phyloP scores from a whole-genome alignment of 495 filamentous ascomycete species.

The Physcia stellaris region DNA sequence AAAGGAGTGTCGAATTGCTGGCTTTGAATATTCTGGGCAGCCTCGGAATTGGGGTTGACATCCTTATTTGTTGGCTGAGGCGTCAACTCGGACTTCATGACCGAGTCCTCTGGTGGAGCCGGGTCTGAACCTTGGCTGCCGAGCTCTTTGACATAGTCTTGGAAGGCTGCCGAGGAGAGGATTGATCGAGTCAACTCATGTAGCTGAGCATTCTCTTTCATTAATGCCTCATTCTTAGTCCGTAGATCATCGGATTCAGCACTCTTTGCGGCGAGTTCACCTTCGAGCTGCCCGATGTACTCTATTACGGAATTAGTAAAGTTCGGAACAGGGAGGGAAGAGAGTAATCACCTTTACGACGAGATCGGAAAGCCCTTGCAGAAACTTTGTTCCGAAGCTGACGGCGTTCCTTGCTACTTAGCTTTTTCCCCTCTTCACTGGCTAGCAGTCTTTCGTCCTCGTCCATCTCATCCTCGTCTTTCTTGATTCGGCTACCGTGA shows the following conservation, averaged over 20 bases:
- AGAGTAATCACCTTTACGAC: slow-evolving; percentile 72
- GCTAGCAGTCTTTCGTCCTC: slow-evolving; percentile 87
- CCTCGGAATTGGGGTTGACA: slow-evolving; percentile 40
- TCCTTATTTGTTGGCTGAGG: slow-evolving; percentile 46
- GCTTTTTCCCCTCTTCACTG: slow-evolving; percentile 94
- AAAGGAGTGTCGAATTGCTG: slow-evolving; percentile 36
- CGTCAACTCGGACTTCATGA: slow-evolving; percentile 23
- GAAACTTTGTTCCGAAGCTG: slow-evolving; percentile 98
- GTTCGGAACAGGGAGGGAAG: slow-evolving; percentile 2
- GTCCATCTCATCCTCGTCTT: slow-evolving; percentile 97
- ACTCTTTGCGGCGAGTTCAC: slow-evolving; percentile 59
- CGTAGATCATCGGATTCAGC: slow-evolving; percentile 60
- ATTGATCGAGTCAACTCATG: slow-evolving; percentile 69
- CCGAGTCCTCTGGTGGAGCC: slow-evolving; percentile 21
- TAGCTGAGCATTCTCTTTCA: slow-evolving; percentile 68
- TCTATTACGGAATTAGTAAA: slow-evolving; percentile 50
- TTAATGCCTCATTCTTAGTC: slow-evolving; percentile 55
- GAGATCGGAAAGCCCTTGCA: slow-evolving; percentile 84
- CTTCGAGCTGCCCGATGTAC: slow-evolving; percentile 88
- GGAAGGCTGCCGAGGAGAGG: slow-evolving; percentile 75
- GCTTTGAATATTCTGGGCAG: slow-evolving; percentile 33
- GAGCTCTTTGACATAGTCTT: slow-evolving; percentile 63
- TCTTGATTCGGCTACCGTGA: slow-evolving; percentile 38
- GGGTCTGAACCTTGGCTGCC: slow-evolving; percentile 35
- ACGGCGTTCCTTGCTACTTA: slow-evolving; percentile 84